These are phyloP conservation scores for Beauveria scarabaeidicola DNA, from an alignment of 2,329 filamentous ascomycete genomes.

Conservation along the genomic window DNA sequence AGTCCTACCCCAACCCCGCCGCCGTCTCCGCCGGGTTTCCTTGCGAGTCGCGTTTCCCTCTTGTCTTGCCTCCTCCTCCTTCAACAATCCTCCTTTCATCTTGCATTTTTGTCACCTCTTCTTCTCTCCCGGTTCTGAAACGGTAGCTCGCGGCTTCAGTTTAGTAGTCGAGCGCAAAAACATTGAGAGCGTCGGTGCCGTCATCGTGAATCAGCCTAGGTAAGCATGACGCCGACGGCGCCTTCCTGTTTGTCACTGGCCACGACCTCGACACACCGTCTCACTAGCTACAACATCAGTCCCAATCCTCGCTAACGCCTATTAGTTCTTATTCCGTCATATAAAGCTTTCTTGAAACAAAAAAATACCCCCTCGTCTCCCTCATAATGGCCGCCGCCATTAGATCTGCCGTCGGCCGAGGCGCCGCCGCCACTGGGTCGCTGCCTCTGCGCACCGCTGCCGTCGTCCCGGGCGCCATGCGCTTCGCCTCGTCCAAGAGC, in stretches of 20 bases:
- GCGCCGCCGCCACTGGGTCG: not conserved
- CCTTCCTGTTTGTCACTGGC: not conserved
- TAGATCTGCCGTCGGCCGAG: constrained; percentile 3
- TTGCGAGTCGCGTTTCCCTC: not conserved
- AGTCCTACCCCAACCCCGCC: not conserved
- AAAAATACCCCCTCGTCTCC: not conserved
- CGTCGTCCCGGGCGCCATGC: constrained; percentile 16
- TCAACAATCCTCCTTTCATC: not conserved
- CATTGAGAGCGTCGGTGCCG: not conserved
- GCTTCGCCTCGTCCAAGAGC: constrained; percentile 26
- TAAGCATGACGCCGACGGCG: not conserved
- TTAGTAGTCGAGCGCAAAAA: not conserved
- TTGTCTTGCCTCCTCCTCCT: not conserved
- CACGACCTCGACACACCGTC: not conserved
- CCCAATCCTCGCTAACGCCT: not conserved
- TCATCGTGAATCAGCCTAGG: not conserved
- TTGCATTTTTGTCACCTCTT: not conserved
- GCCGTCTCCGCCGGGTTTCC: not conserved
- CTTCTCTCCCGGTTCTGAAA: not conserved
- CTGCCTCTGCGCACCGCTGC: not conserved
- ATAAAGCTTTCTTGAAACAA: not conserved
- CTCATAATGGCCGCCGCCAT: constrained; percentile 8
- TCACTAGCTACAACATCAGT: not conserved
- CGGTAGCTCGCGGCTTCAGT: not conserved
- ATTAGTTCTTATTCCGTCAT: not conserved